Evolutionary conservation across 495 filamentous ascomycete genomes (phyloP), one percentile per base, ranked within the genome.

Genomic region (Daldinia caldariorum): DNA sequence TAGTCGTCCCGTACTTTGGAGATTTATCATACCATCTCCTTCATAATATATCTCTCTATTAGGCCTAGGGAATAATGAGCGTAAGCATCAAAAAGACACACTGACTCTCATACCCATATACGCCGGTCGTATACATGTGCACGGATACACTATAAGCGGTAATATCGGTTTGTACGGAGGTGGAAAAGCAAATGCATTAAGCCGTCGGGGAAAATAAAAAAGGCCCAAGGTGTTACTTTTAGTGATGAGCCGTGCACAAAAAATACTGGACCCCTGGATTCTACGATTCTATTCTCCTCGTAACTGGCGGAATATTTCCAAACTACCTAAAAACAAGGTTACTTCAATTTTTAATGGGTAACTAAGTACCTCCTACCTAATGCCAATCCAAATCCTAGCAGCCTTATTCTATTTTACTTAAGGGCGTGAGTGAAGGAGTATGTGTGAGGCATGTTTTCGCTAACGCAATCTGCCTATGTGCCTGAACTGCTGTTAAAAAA

Each of bases 211-310:
- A 58, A 50, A 50, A 53, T 12, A 41, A 38, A 38, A 63, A 29
- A 29, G 55, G 18, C 22, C 3, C 26, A 1, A 26, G 20, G 16
- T 55, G 50, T 37, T 58, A 16, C 61, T 18, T 22, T 31, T 22
- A 39, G 34, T n/a, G 55, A 59, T 55, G 68, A 71, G 62, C 68
- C 58, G 68, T 71, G 68, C 68, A 13, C 62, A 31, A 56, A 70
- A 56, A 70, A 64, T 43, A 70, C 41, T 66, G 57, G 68, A 66
- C 41, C 62, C 14, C 51, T 37, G 43, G 38, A 57, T 8, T 63
- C 8, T 34, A 57, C 45, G n/a, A 37, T 67, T 47, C 18, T 16
- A 37, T 67, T 47, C 18, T 16, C 56, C 43, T 41, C 50, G 41
- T 59, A 62, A 41, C 53, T 31, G 58, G 35, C 43, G 53, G 65